Evolutionary conservation across 1,284 basidiomycete genomes (phyloP).

Genomic region (Puccinia horiana): DNA sequence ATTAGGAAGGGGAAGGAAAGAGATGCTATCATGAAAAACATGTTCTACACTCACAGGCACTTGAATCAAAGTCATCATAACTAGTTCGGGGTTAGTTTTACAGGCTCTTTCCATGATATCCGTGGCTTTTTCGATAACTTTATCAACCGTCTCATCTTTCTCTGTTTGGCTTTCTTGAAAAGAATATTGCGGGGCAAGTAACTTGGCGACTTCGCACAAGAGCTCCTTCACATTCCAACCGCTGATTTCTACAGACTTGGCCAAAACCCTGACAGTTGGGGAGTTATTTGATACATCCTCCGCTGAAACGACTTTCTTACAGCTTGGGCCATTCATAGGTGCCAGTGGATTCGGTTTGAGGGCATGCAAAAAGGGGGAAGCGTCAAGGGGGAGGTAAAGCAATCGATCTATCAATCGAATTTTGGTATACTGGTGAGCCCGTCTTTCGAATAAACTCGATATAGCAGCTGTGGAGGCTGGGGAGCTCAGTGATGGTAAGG

Average conservation of each 20-base stretch:
- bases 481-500: neutral
- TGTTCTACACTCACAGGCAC: slow-evolving; percentile 61
- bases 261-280: slow-evolving; percentile 26
- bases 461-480: slow-evolving; percentile 31
- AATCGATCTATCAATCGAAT: slow-evolving; percentile 43
- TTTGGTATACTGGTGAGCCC: slow-evolving; percentile 32
- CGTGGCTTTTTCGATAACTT: slow-evolving; percentile 31
- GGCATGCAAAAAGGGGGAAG: slow-evolving; percentile 43
- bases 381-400: slow-evolving; percentile 39
- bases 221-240: slow-evolving; percentile 46
- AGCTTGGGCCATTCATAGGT: slow-evolving; percentile 35
- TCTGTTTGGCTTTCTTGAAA: slow-evolving; percentile 23
- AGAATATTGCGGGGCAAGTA: slow-evolving; percentile 18
- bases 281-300: slow-evolving; percentile 30
- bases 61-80: slow-evolving; percentile 88
- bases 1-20: neutral
- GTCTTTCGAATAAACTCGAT: slow-evolving; percentile 35
- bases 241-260: slow-evolving; percentile 45
- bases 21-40: neutral
- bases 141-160: slow-evolving; percentile 12
- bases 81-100: slow-evolving; percentile 87
- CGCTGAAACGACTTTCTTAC: slow-evolving; percentile 28
- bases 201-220: slow-evolving; percentile 26
- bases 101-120: slow-evolving; percentile 45
- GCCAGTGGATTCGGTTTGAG: slow-evolving; percentile 45